Evolutionary conservation across 352 stramenopile species (phyloP), one percentile per base, ranked within the genome.

Genomic region (Phytopythium oedochilum): DNA sequence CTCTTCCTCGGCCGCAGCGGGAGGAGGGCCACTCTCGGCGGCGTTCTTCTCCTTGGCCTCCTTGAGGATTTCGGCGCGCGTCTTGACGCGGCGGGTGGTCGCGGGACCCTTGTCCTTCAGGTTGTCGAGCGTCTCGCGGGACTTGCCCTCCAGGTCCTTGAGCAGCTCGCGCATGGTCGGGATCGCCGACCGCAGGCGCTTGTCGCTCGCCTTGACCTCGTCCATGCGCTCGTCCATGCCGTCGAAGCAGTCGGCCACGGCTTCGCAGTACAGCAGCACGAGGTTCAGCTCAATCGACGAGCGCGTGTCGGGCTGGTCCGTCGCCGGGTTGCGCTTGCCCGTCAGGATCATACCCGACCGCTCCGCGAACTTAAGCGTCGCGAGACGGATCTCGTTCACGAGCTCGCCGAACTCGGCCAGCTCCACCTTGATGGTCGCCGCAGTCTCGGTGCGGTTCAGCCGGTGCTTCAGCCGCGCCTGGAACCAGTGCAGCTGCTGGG

Each of bases 31-130:
- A 36, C 70, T 58, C 46, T 83, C 81, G 44, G 66, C 67, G n/a
- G 71, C 78, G 52, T 92, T 89, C 64, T 92, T 89, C 40, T 94
- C 85, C 70, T 94, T 94, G 3, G 83, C 80, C 50, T 94, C 83
- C 64, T 94, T 94, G 60, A 92, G 64, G 45, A 94, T 84, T 18
- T 93, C 81, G 2, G 59, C 68, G 42, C 85, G 71, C 11, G 70
- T 79, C 66, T 93, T 93, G 26, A 89, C 45, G 45, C 78, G 75
- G 51, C 85, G 85, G 6, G 54, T 74, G 12, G 71, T 53, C 6
- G 76, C 50, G 6, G 77, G 77, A 17, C 73, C 70, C 73, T 93
- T 89, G 31, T 90, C 83, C 53, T 83, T 86, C 22, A 94, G 47
- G 12, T 70, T 73, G 20, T 45, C 57, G 36, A 93, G 31, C 36